phyloP scores from a whole-genome alignment of 2,329 filamentous ascomycete genomes.

The Trichoderma simmonsii region DNA sequence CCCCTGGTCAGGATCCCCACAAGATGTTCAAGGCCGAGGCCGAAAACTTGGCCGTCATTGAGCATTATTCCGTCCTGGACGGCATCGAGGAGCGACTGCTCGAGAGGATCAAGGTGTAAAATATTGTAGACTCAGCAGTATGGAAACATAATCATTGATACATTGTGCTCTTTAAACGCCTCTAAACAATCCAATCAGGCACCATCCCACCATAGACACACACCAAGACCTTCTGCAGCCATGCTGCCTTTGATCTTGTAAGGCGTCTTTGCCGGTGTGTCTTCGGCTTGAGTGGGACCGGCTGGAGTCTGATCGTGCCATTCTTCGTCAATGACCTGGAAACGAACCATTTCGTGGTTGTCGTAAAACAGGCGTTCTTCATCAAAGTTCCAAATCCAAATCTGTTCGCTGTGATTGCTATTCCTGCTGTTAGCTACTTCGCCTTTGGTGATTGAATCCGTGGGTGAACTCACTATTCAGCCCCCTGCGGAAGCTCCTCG shows the following conservation, averaged over 20 bases:
- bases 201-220: slow-evolving; percentile 62
- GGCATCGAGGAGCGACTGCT: slow-evolving; percentile 83
- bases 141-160: slow-evolving; percentile 25
- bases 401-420: slow-evolving; percentile 69
- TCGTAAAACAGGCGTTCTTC: slow-evolving; percentile 80
- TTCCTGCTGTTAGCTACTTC: slow-evolving; percentile 24
- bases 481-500: slow-evolving; percentile 70
- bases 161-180: slow-evolving; percentile 25
- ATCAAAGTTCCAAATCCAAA: slow-evolving; percentile 82
- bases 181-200: slow-evolving; percentile 21
- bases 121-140: slow-evolving; percentile 20
- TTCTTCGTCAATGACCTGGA: slow-evolving; percentile 80
- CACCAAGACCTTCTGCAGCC: slow-evolving; percentile 60
- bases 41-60: slow-evolving; percentile 92
- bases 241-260: slow-evolving; percentile 68
- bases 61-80: slow-evolving; percentile 88
- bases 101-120: slow-evolving; percentile 44
- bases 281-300: slow-evolving; percentile 61
- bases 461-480: slow-evolving; percentile 62
- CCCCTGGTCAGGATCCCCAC: slow-evolving; percentile 88
- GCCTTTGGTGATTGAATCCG: neutral
- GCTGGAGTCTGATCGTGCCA: slow-evolving; percentile 87
- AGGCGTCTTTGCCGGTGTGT: slow-evolving; percentile 61
- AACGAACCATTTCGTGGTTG: slow-evolving; percentile 80
- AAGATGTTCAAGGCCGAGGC: slow-evolving; percentile 92